Percentiles rank a stretch among this genome's conserved stretches.
phyloP scores from a whole-genome alignment of 1,284 basidiomycete genomes.

The Cutaneotrichosporon cyanovorans region DNA sequence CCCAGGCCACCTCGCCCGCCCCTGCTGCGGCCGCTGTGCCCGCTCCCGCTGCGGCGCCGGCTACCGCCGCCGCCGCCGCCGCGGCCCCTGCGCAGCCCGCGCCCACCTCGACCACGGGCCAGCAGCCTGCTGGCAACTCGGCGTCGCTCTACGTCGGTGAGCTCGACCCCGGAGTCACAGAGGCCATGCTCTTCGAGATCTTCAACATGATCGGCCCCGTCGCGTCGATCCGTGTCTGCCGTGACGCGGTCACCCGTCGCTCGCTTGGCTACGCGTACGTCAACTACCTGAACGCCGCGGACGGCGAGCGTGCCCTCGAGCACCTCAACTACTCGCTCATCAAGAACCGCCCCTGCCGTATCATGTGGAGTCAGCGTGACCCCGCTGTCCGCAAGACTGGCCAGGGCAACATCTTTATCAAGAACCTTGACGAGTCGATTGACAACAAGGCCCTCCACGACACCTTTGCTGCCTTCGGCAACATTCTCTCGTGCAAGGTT shows the following conservation, averaged over 20 bases:
- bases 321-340: constrained; percentile 99
- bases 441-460: constrained; percentile 99
- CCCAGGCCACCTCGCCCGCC: constrained; percentile 32
- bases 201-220: constrained; percentile 99
- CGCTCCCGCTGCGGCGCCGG: constrained; percentile 23
- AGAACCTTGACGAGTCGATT: constrained; percentile 96
- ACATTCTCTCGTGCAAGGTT: constrained; percentile 99
- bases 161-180: constrained; percentile 93
- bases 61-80: constrained; percentile 22
- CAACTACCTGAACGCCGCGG: constrained; percentile 92
- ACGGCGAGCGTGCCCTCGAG: constrained; percentile 99
- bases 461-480: constrained; percentile 98
- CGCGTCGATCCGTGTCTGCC: constrained; percentile 98
- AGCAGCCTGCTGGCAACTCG: constrained; percentile 59
- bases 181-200: constrained; percentile 99
- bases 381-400: constrained; percentile 98
- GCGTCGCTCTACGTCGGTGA: constrained; percentile 98
- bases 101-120: constrained; percentile 55
- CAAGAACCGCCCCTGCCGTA: constrained; percentile 97
- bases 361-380: constrained; percentile 99
- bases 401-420: constrained; percentile 99
- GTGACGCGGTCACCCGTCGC: constrained; percentile 98
- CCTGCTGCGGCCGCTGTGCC: constrained; percentile 25
- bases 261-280: constrained; percentile 99
- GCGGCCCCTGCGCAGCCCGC: constrained; percentile 42